Evolutionary conservation across 345 rosid species (phyloP).

Genomic region (Anastatica hierochuntica): DNA sequence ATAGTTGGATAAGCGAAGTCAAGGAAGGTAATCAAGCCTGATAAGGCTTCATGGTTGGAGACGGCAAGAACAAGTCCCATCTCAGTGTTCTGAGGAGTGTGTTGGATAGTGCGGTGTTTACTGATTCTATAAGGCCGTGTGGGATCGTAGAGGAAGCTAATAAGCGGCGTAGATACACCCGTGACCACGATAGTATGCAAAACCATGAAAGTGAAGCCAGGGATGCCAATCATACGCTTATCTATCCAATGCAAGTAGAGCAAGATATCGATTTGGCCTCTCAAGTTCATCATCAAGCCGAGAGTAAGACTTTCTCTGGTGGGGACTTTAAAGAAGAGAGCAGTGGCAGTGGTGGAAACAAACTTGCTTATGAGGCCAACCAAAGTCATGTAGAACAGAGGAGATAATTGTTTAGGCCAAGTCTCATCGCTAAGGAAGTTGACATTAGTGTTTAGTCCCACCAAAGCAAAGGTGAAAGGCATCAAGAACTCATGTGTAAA

Average conservation of each 20-base stretch:
- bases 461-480: conserved; percentile 46
- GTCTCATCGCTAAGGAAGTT: conserved; percentile 16
- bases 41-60: conserved; percentile 32
- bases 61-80: conserved; percentile 41
- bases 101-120: conserved; percentile 65
- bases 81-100: conserved; percentile 36
- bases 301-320: conserved; percentile 43
- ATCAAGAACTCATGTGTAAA: conserved; percentile 43
- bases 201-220: conserved; percentile 39
- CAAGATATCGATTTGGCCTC: conserved; percentile 59
- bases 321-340: conserved; percentile 33
- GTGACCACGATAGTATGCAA: conserved; percentile 27
- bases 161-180: conserved; percentile 33
- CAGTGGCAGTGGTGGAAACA: conserved; percentile 14
- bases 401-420: conserved; percentile 36
- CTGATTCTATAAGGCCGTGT: conserved; percentile 53
- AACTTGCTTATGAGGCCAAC: conserved; percentile 37
- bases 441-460: conserved; percentile 49
- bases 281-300: conserved; percentile 47
- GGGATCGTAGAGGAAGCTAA: conserved; percentile 63
- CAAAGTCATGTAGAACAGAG: conserved; percentile 31
- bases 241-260: conserved; percentile 53
- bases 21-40: conserved; percentile 40
- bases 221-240: conserved; percentile 29
- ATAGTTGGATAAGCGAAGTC: conserved; percentile 47